phyloP scores from a whole-genome alignment of 345 rosid genomes.

The Xanthoceras sorbifolium region DNA sequence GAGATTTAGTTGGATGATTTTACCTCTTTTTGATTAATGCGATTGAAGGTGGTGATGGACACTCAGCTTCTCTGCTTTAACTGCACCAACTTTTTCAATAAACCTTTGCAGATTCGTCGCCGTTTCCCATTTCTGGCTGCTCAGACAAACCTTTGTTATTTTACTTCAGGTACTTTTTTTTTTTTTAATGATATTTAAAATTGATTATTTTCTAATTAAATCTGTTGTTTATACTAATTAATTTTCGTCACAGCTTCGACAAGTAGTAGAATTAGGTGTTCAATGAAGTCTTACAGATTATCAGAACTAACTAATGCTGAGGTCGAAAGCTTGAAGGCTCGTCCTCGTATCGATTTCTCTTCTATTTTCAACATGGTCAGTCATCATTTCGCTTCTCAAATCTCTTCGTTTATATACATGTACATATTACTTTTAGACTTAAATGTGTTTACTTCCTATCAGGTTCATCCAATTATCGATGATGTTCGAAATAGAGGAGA shows the following conservation, averaged over 20 bases:
- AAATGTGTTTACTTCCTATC: background rate
- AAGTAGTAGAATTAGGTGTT: slow-evolving; percentile 33
- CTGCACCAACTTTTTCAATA: slow-evolving; percentile 24
- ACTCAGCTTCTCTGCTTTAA: slow-evolving; percentile 25
- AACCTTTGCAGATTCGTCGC: slow-evolving; percentile 20
- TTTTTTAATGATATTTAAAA: background rate
- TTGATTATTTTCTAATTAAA: background rate
- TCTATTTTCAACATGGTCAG: slow-evolving; percentile 67
- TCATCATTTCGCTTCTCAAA: background rate
- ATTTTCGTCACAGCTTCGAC: slow-evolving; percentile 30
- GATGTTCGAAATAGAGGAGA: slow-evolving; percentile 78
- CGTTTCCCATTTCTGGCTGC: background rate
- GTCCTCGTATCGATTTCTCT: slow-evolving; percentile 81
- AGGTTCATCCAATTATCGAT: slow-evolving; percentile 83
- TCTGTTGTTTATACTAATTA: background rate
- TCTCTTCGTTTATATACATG: background rate
- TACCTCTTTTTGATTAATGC: too few species aligned
- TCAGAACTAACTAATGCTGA: slow-evolving; percentile 58
- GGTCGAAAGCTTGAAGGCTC: slow-evolving; percentile 66
- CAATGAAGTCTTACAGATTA: slow-evolving; percentile 81
- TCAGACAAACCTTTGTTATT: background rate
- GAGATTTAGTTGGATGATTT: too few species aligned
- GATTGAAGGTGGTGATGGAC: slow-evolving; percentile 29
- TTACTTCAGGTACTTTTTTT: slow-evolving; percentile 13
- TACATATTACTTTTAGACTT: background rate